Conservation (phyloP, 257 asterid genomes). For the Leonotis leonurus region DNA sequence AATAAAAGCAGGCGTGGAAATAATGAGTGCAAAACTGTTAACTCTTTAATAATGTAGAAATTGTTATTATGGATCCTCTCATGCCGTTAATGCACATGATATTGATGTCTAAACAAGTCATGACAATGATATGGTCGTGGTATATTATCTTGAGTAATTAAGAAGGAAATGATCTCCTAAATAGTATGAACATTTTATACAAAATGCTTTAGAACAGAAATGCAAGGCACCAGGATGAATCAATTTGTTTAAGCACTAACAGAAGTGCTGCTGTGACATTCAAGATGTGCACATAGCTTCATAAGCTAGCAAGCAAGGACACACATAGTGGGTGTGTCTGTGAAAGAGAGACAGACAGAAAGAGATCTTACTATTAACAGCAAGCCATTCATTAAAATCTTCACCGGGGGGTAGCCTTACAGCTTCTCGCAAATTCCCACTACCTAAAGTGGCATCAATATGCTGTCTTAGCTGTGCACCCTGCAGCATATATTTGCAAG, state of each 20-base stretch:
- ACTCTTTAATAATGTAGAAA: too few species aligned
- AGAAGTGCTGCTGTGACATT: too few species aligned
- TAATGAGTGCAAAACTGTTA: background rate
- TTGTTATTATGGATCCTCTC: background rate
- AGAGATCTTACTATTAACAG: slow-evolving; percentile 76
- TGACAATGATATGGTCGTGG: background rate
- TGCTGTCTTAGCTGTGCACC: slow-evolving; percentile 90
- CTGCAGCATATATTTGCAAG: slow-evolving; percentile 30
- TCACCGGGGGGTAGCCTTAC: slow-evolving; percentile 95
- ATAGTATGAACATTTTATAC: background rate
- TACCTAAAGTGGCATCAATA: slow-evolving; percentile 88
- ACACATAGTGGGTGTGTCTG: too few species aligned
- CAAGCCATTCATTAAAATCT: slow-evolving; percentile 91
- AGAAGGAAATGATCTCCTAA: background rate
- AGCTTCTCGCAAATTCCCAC: slow-evolving; percentile 92
- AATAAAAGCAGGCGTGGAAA: background rate
- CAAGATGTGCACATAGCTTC: too few species aligned
- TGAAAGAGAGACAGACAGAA: slow-evolving; percentile 23
- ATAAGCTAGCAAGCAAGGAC: too few species aligned
- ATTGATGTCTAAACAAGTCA: background rate
- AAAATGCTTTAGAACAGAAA: background rate
- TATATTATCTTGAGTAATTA: background rate
- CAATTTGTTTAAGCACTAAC: too few species aligned
- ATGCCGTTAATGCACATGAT: background rate
- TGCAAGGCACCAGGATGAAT: background rate